phyloP scores from a whole-genome alignment of 2,329 filamentous ascomycete genomes.

The Claviceps sp. region DNA sequence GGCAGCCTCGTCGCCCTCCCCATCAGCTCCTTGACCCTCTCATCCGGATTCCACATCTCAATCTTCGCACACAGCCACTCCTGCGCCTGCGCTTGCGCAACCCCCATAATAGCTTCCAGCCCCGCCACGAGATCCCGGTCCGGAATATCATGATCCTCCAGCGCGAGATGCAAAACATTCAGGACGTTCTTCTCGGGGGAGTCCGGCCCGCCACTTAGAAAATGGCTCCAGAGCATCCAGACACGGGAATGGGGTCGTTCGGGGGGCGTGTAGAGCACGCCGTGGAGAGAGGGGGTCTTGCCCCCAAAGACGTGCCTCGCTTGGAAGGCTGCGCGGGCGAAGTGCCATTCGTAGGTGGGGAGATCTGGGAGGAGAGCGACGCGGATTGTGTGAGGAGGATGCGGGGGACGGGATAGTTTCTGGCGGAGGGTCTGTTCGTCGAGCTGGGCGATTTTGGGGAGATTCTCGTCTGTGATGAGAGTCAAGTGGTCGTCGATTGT shows the following conservation, averaged over 20 bases:
- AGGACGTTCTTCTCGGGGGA: constrained; percentile 50
- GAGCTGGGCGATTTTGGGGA: constrained; percentile 46
- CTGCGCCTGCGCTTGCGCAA: constrained; percentile 57
- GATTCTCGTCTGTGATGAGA: constrained; percentile 43
- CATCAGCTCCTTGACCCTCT: constrained; percentile 34
- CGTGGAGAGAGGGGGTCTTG: constrained; percentile 46
- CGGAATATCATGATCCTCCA: constrained; percentile 39
- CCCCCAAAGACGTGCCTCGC: constrained; percentile 44
- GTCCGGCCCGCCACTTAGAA: constrained; percentile 44
- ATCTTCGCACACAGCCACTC: constrained; percentile 59
- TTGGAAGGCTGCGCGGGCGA: constrained; percentile 67
- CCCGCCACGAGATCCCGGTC: constrained; percentile 33
- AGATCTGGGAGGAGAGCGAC: constrained; percentile 20
- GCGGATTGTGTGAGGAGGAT: constrained; percentile 15
- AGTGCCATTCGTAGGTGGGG: constrained; percentile 43
- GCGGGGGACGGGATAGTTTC: constrained; percentile 26
- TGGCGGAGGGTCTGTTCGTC: constrained; percentile 51
- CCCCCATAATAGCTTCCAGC: constrained; percentile 48
- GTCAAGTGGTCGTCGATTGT: constrained; percentile 11
- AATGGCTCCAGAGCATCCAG: constrained; percentile 62
- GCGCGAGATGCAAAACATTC: constrained; percentile 53
- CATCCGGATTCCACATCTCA: constrained; percentile 72
- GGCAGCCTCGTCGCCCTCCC: constrained; percentile 31
- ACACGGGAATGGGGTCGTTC: constrained; percentile 39
- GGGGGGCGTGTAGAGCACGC: constrained; percentile 48